Evolutionary conservation across 768 basidiomycete genomes (phyloP).

Genomic region (Fomitopsis serialis): DNA sequence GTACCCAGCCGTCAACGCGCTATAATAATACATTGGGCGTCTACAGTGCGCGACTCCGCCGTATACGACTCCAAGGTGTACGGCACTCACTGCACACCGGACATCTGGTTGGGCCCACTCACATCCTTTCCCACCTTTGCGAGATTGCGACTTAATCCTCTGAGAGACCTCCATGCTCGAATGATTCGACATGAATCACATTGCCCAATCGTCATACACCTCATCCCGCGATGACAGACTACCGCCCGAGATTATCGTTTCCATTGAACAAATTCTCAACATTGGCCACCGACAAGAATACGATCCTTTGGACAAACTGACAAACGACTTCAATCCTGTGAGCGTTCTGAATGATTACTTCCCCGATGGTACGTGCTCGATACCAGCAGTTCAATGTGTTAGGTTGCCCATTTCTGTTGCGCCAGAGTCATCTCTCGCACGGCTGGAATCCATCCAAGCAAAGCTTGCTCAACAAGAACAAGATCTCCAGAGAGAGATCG

Average conservation of each 20-base stretch:
- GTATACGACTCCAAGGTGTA: no score
- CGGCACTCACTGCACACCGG: no score
- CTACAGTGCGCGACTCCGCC: no score
- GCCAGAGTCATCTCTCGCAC: conserved; percentile 69
- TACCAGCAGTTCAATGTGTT: not conserved
- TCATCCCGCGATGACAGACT: conserved; percentile 39
- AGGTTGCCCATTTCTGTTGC: not conserved
- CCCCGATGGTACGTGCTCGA: conserved; percentile 58
- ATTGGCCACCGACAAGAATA: conserved; percentile 36
- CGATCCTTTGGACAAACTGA: conserved; percentile 55
- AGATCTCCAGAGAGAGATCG: conserved; percentile 68
- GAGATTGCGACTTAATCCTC: no score
- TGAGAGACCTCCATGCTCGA: no score
- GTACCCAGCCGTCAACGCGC: no score
- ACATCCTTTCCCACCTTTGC: no score
- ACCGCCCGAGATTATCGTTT: conserved; percentile 60
- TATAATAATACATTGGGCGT: no score
- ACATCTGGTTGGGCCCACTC: no score
- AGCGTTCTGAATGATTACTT: conserved; percentile 63
- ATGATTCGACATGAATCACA: conserved; percentile 8
- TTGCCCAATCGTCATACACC: not conserved
- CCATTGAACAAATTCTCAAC: conserved; percentile 68
- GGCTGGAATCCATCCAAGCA: conserved; percentile 67
- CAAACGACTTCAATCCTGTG: conserved; percentile 51
- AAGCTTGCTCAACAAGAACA: conserved; percentile 64